Conservation (phyloP, 768 basidiomycete genomes). For the Fibroporia radiculosa region DNA sequence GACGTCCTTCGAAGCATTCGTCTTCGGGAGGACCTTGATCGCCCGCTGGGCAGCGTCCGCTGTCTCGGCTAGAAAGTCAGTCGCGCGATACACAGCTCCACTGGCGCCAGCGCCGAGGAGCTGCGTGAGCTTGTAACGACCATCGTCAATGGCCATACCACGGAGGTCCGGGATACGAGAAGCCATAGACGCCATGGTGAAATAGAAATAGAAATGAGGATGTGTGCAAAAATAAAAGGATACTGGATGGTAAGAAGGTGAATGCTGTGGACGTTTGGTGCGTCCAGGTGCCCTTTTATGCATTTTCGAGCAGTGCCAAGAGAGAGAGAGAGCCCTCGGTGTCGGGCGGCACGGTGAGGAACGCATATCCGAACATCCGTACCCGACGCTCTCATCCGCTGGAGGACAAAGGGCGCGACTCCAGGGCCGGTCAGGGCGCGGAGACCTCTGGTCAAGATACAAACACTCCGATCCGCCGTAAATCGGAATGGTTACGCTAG, state of each 20-base stretch:
- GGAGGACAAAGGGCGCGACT: too few relatives aligned
- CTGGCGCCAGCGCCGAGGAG: constrained; percentile 17
- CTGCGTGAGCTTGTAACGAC: constrained; percentile 13
- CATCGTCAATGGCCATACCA: constrained; percentile 9
- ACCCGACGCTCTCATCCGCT: too few relatives aligned
- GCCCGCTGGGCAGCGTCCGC: constrained; percentile 1
- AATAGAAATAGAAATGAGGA: too few relatives aligned
- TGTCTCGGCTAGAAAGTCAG: constrained; percentile 7
- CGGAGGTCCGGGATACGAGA: constrained; percentile 16
- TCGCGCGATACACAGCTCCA: constrained; percentile 18
- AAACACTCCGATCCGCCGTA: too few relatives aligned
- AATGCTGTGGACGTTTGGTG: background rate
- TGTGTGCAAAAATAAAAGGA: too few relatives aligned
- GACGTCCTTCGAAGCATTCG: constrained; percentile 52
- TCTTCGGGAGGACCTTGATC: constrained; percentile 16
- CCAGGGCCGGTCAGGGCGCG: too few relatives aligned
- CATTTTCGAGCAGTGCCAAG: background rate
- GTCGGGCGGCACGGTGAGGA: too few relatives aligned
- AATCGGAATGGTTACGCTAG: too few relatives aligned
- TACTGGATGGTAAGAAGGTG: background rate
- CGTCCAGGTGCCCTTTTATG: background rate
- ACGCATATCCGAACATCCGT: background rate
- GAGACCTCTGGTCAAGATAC: too few relatives aligned
- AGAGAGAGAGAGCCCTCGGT: too few relatives aligned
- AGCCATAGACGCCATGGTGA: constrained; percentile 9